These are phyloP conservation scores for Fusarium humuli DNA, from an alignment of 2,329 filamentous ascomycete genomes.

Conservation along the genomic window DNA sequence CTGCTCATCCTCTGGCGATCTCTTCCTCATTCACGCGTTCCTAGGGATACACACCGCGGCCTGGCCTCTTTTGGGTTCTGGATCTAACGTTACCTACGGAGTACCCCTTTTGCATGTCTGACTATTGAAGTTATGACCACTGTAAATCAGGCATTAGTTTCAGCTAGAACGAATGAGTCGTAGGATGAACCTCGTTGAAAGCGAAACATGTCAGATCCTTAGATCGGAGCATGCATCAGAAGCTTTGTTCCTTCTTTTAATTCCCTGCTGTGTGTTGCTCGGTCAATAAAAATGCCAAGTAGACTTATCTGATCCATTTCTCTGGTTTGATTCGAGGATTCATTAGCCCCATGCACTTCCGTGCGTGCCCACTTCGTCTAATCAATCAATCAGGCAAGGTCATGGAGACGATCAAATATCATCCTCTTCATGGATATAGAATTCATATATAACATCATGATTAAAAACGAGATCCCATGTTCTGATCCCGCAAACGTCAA, in stretches of 20 bases:
- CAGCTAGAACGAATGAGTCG: neutral
- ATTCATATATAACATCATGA: constrained; percentile 31
- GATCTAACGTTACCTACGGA: constrained; percentile 23
- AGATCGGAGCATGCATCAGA: neutral
- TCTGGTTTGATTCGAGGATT: constrained; percentile 22
- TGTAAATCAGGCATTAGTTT: neutral
- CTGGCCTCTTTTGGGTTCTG: neutral
- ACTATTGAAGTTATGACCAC: neutral
- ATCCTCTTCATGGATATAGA: constrained; percentile 11
- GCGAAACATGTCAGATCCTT: neutral
- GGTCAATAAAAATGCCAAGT: constrained; percentile 44
- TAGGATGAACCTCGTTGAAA: neutral
- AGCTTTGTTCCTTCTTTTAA: constrained; percentile 5
- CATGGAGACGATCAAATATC: constrained; percentile 2
- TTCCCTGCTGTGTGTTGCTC: constrained; percentile 26
- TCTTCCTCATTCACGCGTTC: constrained; percentile 15
- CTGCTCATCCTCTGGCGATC: constrained; percentile 10
- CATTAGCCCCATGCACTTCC: neutral
- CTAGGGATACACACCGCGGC: constrained; percentile 29
- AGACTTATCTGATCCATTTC: constrained; percentile 45
- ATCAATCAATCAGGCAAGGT: constrained; percentile 37
- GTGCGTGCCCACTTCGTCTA: constrained; percentile 20
- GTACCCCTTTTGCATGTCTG: neutral
- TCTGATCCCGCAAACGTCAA: constrained; percentile 14
- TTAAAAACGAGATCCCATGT: constrained; percentile 22